These are phyloP conservation scores for Vinca minor DNA, from an alignment of 257 asterid genomes.

Conservation along the genomic window DNA sequence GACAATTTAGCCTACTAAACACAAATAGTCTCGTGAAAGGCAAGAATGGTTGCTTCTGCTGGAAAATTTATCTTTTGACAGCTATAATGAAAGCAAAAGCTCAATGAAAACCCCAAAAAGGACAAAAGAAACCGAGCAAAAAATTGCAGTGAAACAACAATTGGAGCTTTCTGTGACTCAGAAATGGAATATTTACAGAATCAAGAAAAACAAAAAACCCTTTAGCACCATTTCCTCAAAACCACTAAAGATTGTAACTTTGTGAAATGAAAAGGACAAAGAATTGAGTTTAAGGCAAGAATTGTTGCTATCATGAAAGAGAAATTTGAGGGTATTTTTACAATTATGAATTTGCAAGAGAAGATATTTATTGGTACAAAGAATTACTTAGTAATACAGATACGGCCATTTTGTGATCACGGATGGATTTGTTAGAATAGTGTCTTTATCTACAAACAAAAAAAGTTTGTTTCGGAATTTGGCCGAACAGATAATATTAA, in stretches of 20 bases:
- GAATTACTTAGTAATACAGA: neutral
- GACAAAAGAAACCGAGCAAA: neutral
- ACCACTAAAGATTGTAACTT: neutral
- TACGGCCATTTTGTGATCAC: neutral
- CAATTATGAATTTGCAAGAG: neutral
- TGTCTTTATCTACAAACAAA: neutral
- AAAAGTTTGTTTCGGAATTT: neutral
- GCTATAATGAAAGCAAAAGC: conserved; percentile 5
- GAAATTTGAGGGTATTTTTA: neutral
- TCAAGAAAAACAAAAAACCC: neutral
- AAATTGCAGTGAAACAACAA: neutral
- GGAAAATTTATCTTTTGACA: neutral
- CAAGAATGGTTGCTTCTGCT: conserved; percentile 7
- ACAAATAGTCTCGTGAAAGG: conserved; percentile 3
- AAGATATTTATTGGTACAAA: neutral
- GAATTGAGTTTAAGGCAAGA: conserved; percentile 1
- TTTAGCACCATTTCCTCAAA: neutral
- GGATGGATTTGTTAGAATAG: neutral
- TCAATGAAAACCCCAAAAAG: neutral
- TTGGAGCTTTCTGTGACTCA: neutral
- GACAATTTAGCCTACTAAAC: neutral
- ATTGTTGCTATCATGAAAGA: neutral
- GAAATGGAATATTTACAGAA: neutral
- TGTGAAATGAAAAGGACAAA: neutral
- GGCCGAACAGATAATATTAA: too few relatives aligned